Conservation (phyloP, 2,329 filamentous ascomycete genomes). For the Trichoderma sp. region DNA sequence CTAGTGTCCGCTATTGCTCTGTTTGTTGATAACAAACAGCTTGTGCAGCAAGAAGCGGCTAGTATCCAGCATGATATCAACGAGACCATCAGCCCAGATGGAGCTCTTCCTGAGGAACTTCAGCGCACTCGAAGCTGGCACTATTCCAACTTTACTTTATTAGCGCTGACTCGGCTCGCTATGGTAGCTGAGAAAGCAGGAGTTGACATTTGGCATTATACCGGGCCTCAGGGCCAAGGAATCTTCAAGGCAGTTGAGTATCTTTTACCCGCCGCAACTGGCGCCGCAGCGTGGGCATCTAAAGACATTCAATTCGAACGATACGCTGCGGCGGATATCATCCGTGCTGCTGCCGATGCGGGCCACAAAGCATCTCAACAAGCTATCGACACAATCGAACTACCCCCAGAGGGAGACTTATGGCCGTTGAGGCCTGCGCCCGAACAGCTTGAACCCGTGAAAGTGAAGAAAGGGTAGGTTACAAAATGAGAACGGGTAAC, state of each 20-base stretch:
- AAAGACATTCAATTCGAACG: conserved; percentile 14
- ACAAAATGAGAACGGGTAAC: not conserved
- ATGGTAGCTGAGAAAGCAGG: conserved; percentile 21
- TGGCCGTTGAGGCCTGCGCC: conserved; percentile 22
- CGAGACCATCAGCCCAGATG: conserved; percentile 5
- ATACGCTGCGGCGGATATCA: conserved; percentile 21
- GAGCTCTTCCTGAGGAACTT: conserved; percentile 22
- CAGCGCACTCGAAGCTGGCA: conserved; percentile 26
- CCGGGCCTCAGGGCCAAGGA: conserved; percentile 13
- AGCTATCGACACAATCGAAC: conserved; percentile 4
- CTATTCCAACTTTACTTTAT: conserved; percentile 21
- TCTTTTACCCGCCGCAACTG: conserved; percentile 22
- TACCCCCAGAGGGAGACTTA: conserved; percentile 8
- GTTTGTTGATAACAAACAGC: conserved; percentile 14
- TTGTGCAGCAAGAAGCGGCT: not conserved
- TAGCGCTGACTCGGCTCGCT: conserved; percentile 23
- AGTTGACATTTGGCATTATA: conserved; percentile 22
- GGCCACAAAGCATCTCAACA: not conserved
- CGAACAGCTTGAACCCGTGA: conserved; percentile 20
- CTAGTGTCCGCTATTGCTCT: conserved; percentile 21
- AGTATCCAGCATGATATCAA: conserved; percentile 11
- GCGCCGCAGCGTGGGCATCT: not conserved
- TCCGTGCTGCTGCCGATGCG: conserved; percentile 22
- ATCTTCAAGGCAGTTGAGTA: conserved; percentile 23
- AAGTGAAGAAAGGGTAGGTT: not conserved